A percentile compares a stretch with the other conserved stretches of the same genome.
Evolutionary conservation across 306 rosid species (phyloP).

Genomic region (Sesbania bispinosa): DNA sequence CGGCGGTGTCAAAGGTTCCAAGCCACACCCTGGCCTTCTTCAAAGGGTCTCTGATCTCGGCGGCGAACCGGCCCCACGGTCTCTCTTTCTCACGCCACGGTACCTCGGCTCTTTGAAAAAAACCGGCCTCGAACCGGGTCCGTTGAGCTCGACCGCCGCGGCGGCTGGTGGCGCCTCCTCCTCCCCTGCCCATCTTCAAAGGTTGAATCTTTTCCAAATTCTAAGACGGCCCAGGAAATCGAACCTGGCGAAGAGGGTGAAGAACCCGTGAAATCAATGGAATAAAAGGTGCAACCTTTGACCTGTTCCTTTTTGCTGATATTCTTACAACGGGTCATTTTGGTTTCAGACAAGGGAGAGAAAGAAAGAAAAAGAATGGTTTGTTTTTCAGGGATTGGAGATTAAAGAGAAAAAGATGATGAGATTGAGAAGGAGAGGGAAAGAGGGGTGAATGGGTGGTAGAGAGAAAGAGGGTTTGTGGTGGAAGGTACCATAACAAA

Average conservation of each 20-base stretch:
- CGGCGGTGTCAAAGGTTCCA: constrained; percentile 86
- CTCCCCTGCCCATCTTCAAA: constrained; percentile 33
- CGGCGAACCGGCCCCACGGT: constrained; percentile 98
- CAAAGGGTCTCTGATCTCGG: constrained; percentile 96
- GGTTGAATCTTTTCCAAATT: constrained; percentile 16
- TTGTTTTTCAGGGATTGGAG: background rate
- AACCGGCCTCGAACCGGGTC: constrained; percentile 22
- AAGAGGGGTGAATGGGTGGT: constrained; percentile 26
- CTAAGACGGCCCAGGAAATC: background rate
- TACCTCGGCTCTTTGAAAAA: constrained; percentile 45
- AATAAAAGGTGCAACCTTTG: background rate
- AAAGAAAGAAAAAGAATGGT: background rate
- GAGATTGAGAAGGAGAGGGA: constrained; percentile 5
- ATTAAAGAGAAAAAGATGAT: background rate
- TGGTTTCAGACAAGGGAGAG: background rate
- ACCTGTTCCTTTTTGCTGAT: background rate
- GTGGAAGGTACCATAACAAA: constrained; percentile 29
- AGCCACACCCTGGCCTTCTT: constrained; percentile 89
- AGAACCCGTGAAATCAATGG: background rate
- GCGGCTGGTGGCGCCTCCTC: background rate
- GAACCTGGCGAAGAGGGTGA: background rate
- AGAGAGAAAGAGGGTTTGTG: constrained; percentile 22
- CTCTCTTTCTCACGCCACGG: constrained; percentile 79
- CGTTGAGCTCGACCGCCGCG: background rate
- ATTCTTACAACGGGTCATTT: background rate